phyloP scores from a whole-genome alignment of 1,284 basidiomycete species.

The Vanrija sp. region DNA sequence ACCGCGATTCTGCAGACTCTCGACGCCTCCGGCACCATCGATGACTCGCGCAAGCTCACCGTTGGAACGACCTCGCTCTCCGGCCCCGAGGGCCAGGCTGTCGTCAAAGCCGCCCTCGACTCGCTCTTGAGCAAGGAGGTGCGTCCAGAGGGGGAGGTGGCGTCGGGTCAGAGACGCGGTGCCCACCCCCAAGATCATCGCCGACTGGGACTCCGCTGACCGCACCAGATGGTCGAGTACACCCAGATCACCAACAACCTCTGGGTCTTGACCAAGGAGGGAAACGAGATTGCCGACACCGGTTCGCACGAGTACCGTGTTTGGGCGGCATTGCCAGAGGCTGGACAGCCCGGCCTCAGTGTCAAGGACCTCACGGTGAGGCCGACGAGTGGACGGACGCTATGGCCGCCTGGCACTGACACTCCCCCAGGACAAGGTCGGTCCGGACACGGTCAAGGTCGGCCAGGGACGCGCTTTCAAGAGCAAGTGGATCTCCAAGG shows the following conservation, averaged over 20 bases:
- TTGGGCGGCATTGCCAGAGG: slow-evolving; percentile 71
- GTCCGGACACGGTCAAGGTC: slow-evolving; percentile 76
- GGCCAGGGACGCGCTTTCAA: slow-evolving; percentile 96
- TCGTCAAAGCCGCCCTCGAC: slow-evolving; percentile 81
- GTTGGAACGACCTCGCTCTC: slow-evolving; percentile 55
- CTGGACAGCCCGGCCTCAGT: slow-evolving; percentile 60
- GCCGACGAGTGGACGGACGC: not conserved
- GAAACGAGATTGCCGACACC: slow-evolving; percentile 66
- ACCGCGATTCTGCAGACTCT: slow-evolving; percentile 71
- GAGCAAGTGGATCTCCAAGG: slow-evolving; percentile 93
- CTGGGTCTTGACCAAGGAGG: slow-evolving; percentile 74
- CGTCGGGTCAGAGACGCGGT: not conserved
- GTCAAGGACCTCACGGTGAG: slow-evolving; percentile 60
- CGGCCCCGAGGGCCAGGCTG: slow-evolving; percentile 63
- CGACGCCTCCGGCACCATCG: slow-evolving; percentile 57
- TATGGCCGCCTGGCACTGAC: not conserved
- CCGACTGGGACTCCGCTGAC: not conserved
- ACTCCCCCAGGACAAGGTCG: slow-evolving; percentile 60
- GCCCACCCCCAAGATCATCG: no score
- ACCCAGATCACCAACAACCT: slow-evolving; percentile 71
- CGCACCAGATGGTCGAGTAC: slow-evolving; percentile 76
- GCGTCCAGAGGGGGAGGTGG: slow-evolving; percentile 37
- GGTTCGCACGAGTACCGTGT: slow-evolving; percentile 94
- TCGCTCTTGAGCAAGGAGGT: slow-evolving; percentile 82
- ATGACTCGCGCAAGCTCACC: slow-evolving; percentile 68